Base-by-base conservation (phyloP, 257 asterid genomes). In the Gentiana macrophylla region DNA sequence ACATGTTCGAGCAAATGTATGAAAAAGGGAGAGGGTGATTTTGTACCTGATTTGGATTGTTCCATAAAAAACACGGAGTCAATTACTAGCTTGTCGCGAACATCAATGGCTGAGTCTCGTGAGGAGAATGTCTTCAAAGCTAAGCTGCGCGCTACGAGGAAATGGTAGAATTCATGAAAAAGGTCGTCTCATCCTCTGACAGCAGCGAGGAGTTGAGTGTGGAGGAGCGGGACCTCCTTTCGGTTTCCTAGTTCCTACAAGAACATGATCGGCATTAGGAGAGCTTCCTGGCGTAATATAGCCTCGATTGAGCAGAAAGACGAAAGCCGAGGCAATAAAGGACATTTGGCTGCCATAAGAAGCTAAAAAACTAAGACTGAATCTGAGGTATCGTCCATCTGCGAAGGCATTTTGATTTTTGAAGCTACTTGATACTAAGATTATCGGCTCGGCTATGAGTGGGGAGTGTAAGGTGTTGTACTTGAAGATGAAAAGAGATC, bases 121-220 rank as follows among this genome's bases (percentile, higher is more conserved):
- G 24, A 15, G 24, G 24, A 15, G 24, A 15, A 15, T 75, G 92
- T 86, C 61, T 86, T 81, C 89, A 81, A 77, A 78, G 96, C 94
- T 35, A 86, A 84, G 92, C 94, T 35, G 96, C 84, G 70, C 93
- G 96, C 53, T 87, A 84, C 72, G 96, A 87, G 53, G 96, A 87
- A 68, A 87, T 84, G 94, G 96, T 87, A 1, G 89, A 82, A 59
- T 87, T 80, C 86, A 87, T 87, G 96, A 92, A 84, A 66, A 82
- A 87, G 64, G 94, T 87, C 44, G 94, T 84, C 67, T 60, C 84
- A 43, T 76, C 93, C 47, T 66, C 79, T 36, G 84, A 79, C 43
- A 84, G 85, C 64, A 75, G 78, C 37, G 83, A 79, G 49, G 95
- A 86, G 67, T 77, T 86, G 51, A 70, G 89, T 55, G 82, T 82